phyloP scores from a whole-genome alignment of 305 asterid species.

The Rubia peregrina region DNA sequence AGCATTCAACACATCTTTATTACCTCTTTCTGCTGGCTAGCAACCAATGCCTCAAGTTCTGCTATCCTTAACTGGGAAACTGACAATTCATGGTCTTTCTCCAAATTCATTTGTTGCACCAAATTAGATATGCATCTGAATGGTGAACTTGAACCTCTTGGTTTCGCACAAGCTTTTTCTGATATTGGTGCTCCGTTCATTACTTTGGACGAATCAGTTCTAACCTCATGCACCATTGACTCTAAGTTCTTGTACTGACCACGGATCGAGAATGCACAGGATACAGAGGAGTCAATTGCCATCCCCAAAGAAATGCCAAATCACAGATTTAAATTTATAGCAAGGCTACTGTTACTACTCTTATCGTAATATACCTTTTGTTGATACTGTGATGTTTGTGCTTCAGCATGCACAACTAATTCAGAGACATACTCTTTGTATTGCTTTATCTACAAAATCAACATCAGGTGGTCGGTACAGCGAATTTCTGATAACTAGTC shows the following conservation, averaged over 20 bases:
- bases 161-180: slow-evolving; percentile 51
- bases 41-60: slow-evolving; percentile 63
- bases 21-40: slow-evolving; percentile 73
- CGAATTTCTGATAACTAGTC: slow-evolving; percentile 9
- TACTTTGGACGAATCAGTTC: slow-evolving; percentile 40
- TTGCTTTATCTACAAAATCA: slow-evolving; percentile 57
- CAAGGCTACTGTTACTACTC: neutral
- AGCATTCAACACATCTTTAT: neutral
- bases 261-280: slow-evolving; percentile 12
- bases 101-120: slow-evolving; percentile 83
- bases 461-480: slow-evolving; percentile 12
- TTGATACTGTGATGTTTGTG: slow-evolving; percentile 85
- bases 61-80: slow-evolving; percentile 55
- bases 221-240: slow-evolving; percentile 59
- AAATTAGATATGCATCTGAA: slow-evolving; percentile 80
- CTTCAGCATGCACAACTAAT: slow-evolving; percentile 76
- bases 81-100: slow-evolving; percentile 74
- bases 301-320: neutral
- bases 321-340: neutral
- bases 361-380: slow-evolving; percentile 47
- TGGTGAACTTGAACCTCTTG: slow-evolving; percentile 86
- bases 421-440: slow-evolving; percentile 64
- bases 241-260: slow-evolving; percentile 82
- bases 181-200: slow-evolving; percentile 33
- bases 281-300: slow-evolving; percentile 14